Conservation (phyloP, 805 yeast genomes). For the Monosporozyma aerobia region DNA sequence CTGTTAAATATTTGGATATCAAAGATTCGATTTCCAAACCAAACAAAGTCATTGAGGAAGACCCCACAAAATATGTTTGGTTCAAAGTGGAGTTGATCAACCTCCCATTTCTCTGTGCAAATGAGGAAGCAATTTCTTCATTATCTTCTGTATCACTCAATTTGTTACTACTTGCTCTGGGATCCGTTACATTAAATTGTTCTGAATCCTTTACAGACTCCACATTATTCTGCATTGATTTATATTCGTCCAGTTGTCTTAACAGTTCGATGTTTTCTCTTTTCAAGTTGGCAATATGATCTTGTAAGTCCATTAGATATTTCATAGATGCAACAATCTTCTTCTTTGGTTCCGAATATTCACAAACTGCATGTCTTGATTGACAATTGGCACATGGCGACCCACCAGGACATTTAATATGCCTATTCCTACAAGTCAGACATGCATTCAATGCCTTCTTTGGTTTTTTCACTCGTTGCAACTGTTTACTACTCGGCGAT, state of each 20-base stretch:
- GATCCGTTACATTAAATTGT: neutral
- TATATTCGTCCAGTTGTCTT: conserved; percentile 12
- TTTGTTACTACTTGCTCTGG: neutral
- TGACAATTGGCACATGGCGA: conserved; percentile 61
- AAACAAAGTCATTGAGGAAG: conserved; percentile 74
- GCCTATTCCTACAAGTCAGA: conserved; percentile 59
- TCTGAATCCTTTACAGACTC: neutral
- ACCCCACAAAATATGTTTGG: conserved; percentile 66
- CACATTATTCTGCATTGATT: neutral
- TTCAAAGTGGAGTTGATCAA: conserved; percentile 68
- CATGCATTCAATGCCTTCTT: conserved; percentile 34
- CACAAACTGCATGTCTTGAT: conserved; percentile 49
- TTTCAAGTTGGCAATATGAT: conserved; percentile 55
- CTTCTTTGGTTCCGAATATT: conserved; percentile 62
- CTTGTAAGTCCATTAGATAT: conserved; percentile 57
- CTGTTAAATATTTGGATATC: conserved; percentile 34
- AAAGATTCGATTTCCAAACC: conserved; percentile 68
- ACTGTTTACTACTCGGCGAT: neutral
- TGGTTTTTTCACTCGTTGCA: neutral
- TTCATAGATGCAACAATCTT: conserved; percentile 66
- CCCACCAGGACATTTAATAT: conserved; percentile 71
- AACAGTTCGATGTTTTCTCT: conserved; percentile 55
- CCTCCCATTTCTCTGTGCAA: conserved; percentile 62
- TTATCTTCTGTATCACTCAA: neutral
- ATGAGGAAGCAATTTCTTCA: conserved; percentile 51